These are phyloP conservation scores for Limonium bicolor DNA, from an alignment of 148 eudicot genomes.

Conservation along the genomic window DNA sequence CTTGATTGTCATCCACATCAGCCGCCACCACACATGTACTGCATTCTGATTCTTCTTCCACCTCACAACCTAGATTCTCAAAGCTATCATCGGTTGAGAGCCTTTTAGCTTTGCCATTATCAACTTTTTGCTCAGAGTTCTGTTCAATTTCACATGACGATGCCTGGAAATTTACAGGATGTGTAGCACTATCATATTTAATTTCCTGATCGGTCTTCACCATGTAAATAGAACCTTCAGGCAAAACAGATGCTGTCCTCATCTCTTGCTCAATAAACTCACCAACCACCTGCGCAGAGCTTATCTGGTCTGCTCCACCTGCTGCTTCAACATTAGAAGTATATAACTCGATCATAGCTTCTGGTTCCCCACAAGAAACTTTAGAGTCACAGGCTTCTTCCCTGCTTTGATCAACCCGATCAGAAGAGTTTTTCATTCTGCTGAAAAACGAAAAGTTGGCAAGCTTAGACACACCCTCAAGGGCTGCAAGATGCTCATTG, in stretches of 20 bases:
- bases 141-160: slow-evolving; percentile 13
- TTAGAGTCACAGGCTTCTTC: neutral
- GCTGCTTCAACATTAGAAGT: slow-evolving; percentile 5
- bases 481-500: slow-evolving; percentile 3
- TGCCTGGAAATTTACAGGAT: slow-evolving; percentile 5
- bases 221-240: slow-evolving; percentile 18
- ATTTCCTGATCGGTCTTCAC: slow-evolving; percentile 9
- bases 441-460: slow-evolving; percentile 1
- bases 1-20: slow-evolving; percentile 2
- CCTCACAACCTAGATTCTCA: slow-evolving; percentile 14
- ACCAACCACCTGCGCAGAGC: slow-evolving; percentile 4
- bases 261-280: slow-evolving; percentile 16
- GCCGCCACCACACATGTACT: slow-evolving; percentile 9
- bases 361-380: neutral
- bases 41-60: neutral
- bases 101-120: slow-evolving; percentile 14
- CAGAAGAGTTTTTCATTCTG: neutral
- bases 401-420: neutral
- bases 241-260: slow-evolving; percentile 8
- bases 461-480: neutral
- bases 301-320: slow-evolving; percentile 8
- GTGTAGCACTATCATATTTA: slow-evolving; percentile 7
- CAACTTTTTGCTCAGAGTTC: slow-evolving; percentile 13
- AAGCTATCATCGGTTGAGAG: slow-evolving; percentile 13
- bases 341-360: neutral